Base-by-base conservation (phyloP, 352 stramenopile genomes). In the Globisporangium emineosum region DNA sequence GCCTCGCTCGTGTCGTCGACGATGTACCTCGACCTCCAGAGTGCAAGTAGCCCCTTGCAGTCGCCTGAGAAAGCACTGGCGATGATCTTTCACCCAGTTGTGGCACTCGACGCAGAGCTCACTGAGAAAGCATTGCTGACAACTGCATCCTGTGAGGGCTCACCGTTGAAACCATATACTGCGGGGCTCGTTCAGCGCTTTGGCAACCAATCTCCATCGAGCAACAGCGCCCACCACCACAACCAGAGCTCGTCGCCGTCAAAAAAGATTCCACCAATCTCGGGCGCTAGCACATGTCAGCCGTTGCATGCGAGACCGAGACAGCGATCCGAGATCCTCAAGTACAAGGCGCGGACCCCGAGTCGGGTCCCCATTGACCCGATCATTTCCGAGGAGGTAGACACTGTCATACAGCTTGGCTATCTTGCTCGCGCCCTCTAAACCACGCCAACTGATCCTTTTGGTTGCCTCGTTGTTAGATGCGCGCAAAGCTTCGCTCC, bases 401-500 rank as follows among this genome's bases (percentile, higher is more conserved):
- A n/a, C n/a, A n/a, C n/a, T n/a, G n/a, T 42, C 5, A 19, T 42
- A 13, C 12, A 42, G 35, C 9, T 42, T 13, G 17, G 35, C 13
- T 42, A 42, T n/a, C n/a, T n/a, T n/a, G 35, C 35, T 42, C 32
- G 5, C 10, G 10, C 32, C 32, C 8, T 12, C 32, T 35, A 35
- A 35, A 9, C 32, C 32, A 35, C 32, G 10, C 10, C 32, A 35
- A 8, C 32, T 37, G 32, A 37, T 9, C 12, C 8, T 12, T 42
- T 15, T 32, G 27, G 27, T 25, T 50, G 29, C 5, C 1, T 42
- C 7, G 7, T 2, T 43, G 35, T 49, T 27, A 86, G 79, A 88
- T 88, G 75, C 66, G 57, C 10, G 17, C 19, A 2, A 73, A 71
- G 45, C 58, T 88, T 1, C 62, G 73, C 27, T 54, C 33, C 6